Percentiles rank a stretch among this genome's conserved stretches.
These are phyloP conservation scores for Oidiodendron maius DNA, from an alignment of 495 filamentous ascomycete species.

Conservation along the genomic window DNA sequence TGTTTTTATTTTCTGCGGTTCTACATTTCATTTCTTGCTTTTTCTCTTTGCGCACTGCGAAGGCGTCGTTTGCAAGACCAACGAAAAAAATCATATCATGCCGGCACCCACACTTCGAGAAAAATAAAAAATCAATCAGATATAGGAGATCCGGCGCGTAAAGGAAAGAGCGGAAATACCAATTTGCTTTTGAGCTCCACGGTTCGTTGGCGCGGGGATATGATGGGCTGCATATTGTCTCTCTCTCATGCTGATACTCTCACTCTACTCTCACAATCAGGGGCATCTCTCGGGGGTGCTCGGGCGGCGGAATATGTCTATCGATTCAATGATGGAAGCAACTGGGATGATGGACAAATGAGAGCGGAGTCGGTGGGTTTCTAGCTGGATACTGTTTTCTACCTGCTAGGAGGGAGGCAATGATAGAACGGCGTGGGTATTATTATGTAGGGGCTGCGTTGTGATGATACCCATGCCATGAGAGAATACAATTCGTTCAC, in stretches of 20 bases:
- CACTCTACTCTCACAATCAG: neutral
- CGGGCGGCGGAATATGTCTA: too few species aligned
- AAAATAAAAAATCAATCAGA: slow-evolving; percentile 16
- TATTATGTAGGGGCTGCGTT: too few species aligned
- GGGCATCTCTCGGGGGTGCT: neutral
- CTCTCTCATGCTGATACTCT: slow-evolving; percentile 12
- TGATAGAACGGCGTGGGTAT: neutral
- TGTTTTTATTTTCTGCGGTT: slow-evolving; percentile 7
- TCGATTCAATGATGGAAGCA: neutral
- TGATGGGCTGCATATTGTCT: slow-evolving; percentile 3
- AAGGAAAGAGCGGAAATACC: slow-evolving; percentile 24
- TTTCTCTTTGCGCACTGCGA: slow-evolving; percentile 4
- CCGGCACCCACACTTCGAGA: slow-evolving; percentile 1
- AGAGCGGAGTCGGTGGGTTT: too few species aligned
- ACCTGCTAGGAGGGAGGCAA: neutral
- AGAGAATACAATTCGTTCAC: slow-evolving; percentile 12
- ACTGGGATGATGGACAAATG: neutral
- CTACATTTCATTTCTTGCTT: slow-evolving; percentile 4
- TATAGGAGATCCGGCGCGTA: slow-evolving; percentile 18
- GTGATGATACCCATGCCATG: slow-evolving; percentile 17
- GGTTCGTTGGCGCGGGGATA: slow-evolving; percentile 20
- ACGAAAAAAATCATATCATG: too few species aligned
- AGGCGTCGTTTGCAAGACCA: too few species aligned
- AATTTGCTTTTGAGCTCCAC: slow-evolving; percentile 23
- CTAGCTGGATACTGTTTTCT: too few species aligned